phyloP scores from a whole-genome alignment of 164 flowering plant genomes.

The Berberis vulgaris region DNA sequence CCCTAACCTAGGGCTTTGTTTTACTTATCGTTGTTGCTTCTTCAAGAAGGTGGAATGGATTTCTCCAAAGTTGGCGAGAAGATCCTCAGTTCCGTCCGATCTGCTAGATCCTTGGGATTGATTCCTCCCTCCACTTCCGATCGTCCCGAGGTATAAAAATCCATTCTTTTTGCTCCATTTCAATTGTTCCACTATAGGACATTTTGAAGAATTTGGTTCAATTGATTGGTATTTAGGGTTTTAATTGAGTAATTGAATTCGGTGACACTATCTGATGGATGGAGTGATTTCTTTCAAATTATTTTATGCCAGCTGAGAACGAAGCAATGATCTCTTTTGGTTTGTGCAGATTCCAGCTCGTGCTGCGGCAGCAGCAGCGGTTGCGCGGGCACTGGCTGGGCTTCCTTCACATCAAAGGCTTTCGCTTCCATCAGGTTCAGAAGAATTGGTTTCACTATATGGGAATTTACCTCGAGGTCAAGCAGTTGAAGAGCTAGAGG shows the following conservation, averaged over 20 bases:
- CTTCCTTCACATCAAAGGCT: conserved; percentile 80
- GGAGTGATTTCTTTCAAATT: too few relatives aligned
- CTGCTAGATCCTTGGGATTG: conserved; percentile 86
- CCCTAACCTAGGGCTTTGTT: conserved; percentile 43
- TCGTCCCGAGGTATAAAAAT: conserved; percentile 73
- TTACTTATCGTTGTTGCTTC: conserved; percentile 48
- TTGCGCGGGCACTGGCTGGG: conserved; percentile 86
- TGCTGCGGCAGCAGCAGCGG: conserved; percentile 97
- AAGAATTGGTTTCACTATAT: conserved; percentile 77
- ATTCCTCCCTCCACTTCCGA: conserved; percentile 55
- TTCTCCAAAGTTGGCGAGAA: conserved; percentile 92
- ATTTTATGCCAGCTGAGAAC: too few relatives aligned
- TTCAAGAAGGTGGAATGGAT: conserved; percentile 82
- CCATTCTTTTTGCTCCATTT: neutral
- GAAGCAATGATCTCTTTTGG: neutral
- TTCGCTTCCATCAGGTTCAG: conserved; percentile 67
- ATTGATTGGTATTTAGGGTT: neutral
- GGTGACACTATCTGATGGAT: too few relatives aligned
- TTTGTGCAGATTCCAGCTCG: conserved; percentile 77
- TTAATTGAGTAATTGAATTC: neutral
- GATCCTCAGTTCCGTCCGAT: conserved; percentile 84
- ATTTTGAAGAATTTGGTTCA: neutral
- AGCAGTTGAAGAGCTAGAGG: conserved; percentile 72
- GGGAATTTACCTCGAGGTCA: conserved; percentile 52
- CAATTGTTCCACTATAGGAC: neutral